Evolutionary conservation across 306 rosid species (phyloP), one percentile per base, ranked within the genome.

Genomic region (Cyamopsis tetragonoloba): DNA sequence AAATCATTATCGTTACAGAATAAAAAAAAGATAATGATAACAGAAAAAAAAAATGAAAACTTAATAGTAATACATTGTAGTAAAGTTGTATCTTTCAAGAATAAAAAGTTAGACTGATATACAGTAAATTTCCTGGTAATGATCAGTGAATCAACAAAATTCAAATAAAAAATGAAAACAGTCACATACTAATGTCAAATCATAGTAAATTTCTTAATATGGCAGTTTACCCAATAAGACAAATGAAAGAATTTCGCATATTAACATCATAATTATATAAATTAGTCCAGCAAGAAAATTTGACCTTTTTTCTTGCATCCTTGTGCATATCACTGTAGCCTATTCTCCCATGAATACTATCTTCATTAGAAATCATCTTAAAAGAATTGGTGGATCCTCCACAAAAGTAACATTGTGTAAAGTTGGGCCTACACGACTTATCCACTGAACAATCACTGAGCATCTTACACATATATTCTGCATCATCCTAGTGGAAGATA

Each of bases 391-490:
- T 8, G 47, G 74, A 63, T 28, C 72, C 86, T 73, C 87, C 87
- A 79, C 91, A 86, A 49, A 83, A 71, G 71, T 87, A 85, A 70
- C 84, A 74, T 34, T 67, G 83, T 53, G 56, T 37, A 27, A 83
- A 44, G 63, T 58, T 58, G 63, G 82, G 79, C 71, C 64, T 80
- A 65, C 84, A 76, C 31, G 17, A 62, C 34, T 48, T 78, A 27
- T 74, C 91, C 37, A 71, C 2, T 39, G 91, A 34, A 58, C 0
- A 3, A 57, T 59, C 76, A 84, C 56, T 78, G 28, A 93, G 57
- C 42, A 82, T 70, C 83, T 75, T 83, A 75, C 73, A 82, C 93
- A 85, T 57, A 80, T 75, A 85, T 81, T 82, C 90, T 30, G 96
- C 96, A 74, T 93, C 89, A 23, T 67, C 79, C 99, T 93, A 80